Percentiles rank a stretch among this genome's conserved stretches.
Evolutionary conservation across 2,329 filamentous ascomycete genomes (phyloP).

Genomic region (Fusarium virguliforme): DNA sequence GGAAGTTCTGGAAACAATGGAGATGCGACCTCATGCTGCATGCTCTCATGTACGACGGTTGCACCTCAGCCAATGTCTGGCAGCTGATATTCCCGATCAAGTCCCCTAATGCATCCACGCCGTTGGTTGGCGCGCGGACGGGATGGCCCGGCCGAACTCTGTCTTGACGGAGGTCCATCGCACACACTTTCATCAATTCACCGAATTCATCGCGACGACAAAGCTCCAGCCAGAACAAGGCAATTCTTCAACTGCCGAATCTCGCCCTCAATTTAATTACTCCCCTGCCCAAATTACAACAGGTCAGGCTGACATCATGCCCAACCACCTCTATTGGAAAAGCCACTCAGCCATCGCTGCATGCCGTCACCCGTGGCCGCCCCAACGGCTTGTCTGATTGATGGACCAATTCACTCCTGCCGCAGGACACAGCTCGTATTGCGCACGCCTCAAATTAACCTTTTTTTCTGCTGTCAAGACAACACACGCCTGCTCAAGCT

Average conservation of each 20-base stretch:
- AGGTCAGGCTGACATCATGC: slow-evolving; percentile 28
- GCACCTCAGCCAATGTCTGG: slow-evolving; percentile 3
- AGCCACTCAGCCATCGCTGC: slow-evolving; percentile 34
- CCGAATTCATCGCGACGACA: slow-evolving; percentile 1
- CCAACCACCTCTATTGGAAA: slow-evolving; percentile 43
- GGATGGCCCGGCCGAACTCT: slow-evolving; percentile 49
- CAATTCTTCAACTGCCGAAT: slow-evolving; percentile 5
- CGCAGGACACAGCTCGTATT: slow-evolving; percentile 37
- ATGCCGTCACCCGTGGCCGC: slow-evolving; percentile 32
- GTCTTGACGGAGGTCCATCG: slow-evolving; percentile 18
- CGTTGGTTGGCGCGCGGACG: slow-evolving; percentile 46
- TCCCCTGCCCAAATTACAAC: slow-evolving; percentile 27
- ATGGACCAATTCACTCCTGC: slow-evolving; percentile 21
- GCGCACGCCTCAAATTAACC: background rate
- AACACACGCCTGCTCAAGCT: background rate
- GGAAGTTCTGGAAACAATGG: background rate
- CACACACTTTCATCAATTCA: background rate
- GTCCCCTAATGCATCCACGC: slow-evolving; percentile 18
- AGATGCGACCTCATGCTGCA: slow-evolving; percentile 2
- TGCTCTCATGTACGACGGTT: slow-evolving; percentile 3
- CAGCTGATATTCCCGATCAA: slow-evolving; percentile 27
- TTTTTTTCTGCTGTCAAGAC: slow-evolving; percentile 10
- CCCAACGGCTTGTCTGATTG: slow-evolving; percentile 23
- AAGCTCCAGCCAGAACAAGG: background rate
- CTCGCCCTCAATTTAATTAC: background rate